Conservation (phyloP, 1,139 yeast species). For the Hanseniaspora gamundiae region DNA sequence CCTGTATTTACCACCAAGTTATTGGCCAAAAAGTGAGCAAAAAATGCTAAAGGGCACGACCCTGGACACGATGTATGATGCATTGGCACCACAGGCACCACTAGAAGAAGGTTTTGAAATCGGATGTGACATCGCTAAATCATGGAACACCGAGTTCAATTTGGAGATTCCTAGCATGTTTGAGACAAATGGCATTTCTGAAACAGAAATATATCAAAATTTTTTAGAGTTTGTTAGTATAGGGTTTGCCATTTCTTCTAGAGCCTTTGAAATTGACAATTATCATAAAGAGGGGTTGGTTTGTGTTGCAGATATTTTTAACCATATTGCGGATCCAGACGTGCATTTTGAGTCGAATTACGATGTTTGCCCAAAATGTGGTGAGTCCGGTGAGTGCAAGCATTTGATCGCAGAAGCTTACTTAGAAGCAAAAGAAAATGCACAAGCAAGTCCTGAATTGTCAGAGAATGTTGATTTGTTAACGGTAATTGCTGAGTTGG, state of each 20-base stretch:
- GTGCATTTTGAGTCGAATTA: slow-evolving; percentile 66
- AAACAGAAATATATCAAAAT: slow-evolving; percentile 13
- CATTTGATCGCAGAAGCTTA: slow-evolving; percentile 26
- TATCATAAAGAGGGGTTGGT: slow-evolving; percentile 67
- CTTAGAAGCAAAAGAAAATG: slow-evolving; percentile 19
- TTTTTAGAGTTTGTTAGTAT: slow-evolving; percentile 37
- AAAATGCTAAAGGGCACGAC: slow-evolving; percentile 44
- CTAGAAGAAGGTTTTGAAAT: slow-evolving; percentile 41
- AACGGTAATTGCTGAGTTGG: slow-evolving; percentile 12
- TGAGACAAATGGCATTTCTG: slow-evolving; percentile 12
- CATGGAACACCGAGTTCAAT: slow-evolving; percentile 20
- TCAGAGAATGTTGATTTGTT: slow-evolving; percentile 6
- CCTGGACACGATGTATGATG: slow-evolving; percentile 48
- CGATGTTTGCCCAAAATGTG: slow-evolving; percentile 65
- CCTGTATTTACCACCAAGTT: slow-evolving; percentile 42
- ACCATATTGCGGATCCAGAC: slow-evolving; percentile 50
- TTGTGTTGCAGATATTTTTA: slow-evolving; percentile 86
- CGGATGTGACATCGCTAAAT: slow-evolving; percentile 38
- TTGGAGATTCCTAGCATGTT: slow-evolving; percentile 34
- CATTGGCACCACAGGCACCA: slow-evolving; percentile 30
- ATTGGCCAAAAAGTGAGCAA: slow-evolving; percentile 48
- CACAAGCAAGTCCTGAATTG: slow-evolving; percentile 23
- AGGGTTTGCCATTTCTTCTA: slow-evolving; percentile 52
- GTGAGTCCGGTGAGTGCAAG: slow-evolving; percentile 45
- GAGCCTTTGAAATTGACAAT: slow-evolving; percentile 72